Percentiles rank a stretch among this genome's conserved stretches.
phyloP scores from a whole-genome alignment of 1,284 basidiomycete genomes.

The Ceratobasidium sp. region DNA sequence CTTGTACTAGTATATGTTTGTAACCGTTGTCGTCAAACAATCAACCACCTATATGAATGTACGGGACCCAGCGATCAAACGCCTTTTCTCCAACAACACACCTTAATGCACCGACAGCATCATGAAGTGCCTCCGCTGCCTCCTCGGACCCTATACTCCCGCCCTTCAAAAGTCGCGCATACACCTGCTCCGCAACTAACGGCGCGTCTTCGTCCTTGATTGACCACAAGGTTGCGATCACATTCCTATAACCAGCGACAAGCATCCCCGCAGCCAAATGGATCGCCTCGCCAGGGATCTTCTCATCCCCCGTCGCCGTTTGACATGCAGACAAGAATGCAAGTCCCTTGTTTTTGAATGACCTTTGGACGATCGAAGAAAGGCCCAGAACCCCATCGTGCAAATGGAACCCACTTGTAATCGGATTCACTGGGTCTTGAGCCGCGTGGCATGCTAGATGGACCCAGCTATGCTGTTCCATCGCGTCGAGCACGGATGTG shows the following conservation, averaged over 20 bases:
- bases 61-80: not conserved
- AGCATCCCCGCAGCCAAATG: constrained; percentile 37
- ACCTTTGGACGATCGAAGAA: not conserved
- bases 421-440: not conserved
- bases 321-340: constrained; percentile 41
- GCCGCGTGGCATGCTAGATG: constrained; percentile 17
- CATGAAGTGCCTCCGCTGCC: not conserved
- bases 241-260: constrained; percentile 15
- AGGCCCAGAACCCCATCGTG: not conserved
- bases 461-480: constrained; percentile 6
- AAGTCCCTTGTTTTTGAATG: constrained; percentile 12
- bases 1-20: too few species aligned
- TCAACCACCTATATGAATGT: not conserved
- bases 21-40: too few species aligned
- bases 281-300: constrained; percentile 20
- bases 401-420: not conserved
- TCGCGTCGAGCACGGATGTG: not conserved
- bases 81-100: not conserved
- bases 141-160: too few species aligned
- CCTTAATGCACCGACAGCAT: not conserved
- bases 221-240: constrained; percentile 27
- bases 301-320: constrained; percentile 15
- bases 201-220: constrained; percentile 33
- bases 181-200: not conserved
- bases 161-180: too few species aligned